phyloP scores from a whole-genome alignment of 352 stramenopile species.

The Phytopythium delawarense region DNA sequence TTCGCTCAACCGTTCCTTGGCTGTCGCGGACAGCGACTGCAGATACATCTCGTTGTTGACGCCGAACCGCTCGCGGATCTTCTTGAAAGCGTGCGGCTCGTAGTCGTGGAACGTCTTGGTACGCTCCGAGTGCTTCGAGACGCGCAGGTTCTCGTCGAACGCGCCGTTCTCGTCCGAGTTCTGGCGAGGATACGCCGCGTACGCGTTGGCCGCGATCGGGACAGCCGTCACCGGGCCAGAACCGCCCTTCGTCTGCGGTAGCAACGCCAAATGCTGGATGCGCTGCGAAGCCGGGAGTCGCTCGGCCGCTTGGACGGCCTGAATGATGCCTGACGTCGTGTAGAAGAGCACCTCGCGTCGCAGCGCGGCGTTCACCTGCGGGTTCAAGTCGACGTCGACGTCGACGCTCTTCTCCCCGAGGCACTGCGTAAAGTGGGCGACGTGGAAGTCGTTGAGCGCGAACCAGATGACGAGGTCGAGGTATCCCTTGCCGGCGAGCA shows the following conservation, averaged over 20 bases:
- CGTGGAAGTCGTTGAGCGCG: slow-evolving; percentile 78
- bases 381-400: slow-evolving; percentile 79
- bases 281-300: slow-evolving; percentile 66
- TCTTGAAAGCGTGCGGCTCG: slow-evolving; percentile 84
- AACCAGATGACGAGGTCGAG: slow-evolving; percentile 90
- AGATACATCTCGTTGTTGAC: slow-evolving; percentile 85
- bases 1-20: slow-evolving; percentile 87
- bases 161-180: slow-evolving; percentile 41
- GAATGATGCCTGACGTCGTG: slow-evolving; percentile 87
- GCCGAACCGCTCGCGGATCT: slow-evolving; percentile 83
- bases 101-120: slow-evolving; percentile 90
- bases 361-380: slow-evolving; percentile 85
- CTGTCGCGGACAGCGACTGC: slow-evolving; percentile 76
- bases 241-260: slow-evolving; percentile 65
- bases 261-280: slow-evolving; percentile 78
- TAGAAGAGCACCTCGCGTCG: slow-evolving; percentile 88
- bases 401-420: slow-evolving; percentile 50
- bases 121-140: slow-evolving; percentile 64
- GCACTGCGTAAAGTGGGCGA: slow-evolving; percentile 73
- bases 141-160: slow-evolving; percentile 72
- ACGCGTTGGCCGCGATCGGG: slow-evolving; percentile 27
- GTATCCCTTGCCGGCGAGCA: slow-evolving; percentile 85
- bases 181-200: slow-evolving; percentile 52
- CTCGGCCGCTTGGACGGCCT: slow-evolving; percentile 79
- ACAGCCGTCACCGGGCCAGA: slow-evolving; percentile 21